phyloP scores from a whole-genome alignment of 345 rosid species.

The Aethionema arabicum region DNA sequence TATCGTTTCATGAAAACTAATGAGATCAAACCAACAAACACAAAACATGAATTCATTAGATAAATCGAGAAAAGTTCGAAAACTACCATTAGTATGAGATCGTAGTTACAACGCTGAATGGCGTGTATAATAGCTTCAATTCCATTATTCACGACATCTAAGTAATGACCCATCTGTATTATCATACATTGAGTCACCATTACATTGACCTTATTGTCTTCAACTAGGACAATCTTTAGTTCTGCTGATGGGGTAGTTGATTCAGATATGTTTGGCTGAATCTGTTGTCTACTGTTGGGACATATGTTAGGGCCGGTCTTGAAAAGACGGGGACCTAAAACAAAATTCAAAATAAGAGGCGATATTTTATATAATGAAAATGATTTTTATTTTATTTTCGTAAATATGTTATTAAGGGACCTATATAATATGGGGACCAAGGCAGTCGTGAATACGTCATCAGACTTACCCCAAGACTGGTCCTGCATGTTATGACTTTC shows the following conservation, averaged over 20 bases:
- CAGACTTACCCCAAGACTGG: too few relatives aligned
- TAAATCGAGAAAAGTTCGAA: constrained; percentile 14
- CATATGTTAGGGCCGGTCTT: too few relatives aligned
- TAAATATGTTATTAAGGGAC: too few relatives aligned
- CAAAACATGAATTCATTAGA: too few relatives aligned
- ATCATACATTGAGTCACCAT: constrained; percentile 85
- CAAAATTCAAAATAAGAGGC: too few relatives aligned
- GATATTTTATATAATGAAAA: too few relatives aligned
- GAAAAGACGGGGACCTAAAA: too few relatives aligned
- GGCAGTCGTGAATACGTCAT: too few relatives aligned
- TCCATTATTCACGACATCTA: constrained; percentile 81
- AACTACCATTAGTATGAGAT: constrained; percentile 88
- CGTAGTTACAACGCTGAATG: constrained; percentile 47
- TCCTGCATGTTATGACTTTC: constrained; percentile 15
- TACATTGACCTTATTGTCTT: constrained; percentile 89
- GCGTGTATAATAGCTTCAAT: constrained; percentile 82
- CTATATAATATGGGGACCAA: too few relatives aligned
- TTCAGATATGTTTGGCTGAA: constrained; percentile 5
- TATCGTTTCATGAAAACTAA: too few relatives aligned
- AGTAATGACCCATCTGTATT: constrained; percentile 72
- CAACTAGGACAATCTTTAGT: constrained; percentile 89
- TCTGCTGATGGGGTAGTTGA: neutral
- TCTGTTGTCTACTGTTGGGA: constrained; percentile 17
- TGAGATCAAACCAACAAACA: too few relatives aligned
- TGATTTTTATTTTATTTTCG: too few relatives aligned